These are phyloP conservation scores for Fusarium stilboides DNA, from an alignment of 2,329 filamentous ascomycete genomes.

Conservation along the genomic window DNA sequence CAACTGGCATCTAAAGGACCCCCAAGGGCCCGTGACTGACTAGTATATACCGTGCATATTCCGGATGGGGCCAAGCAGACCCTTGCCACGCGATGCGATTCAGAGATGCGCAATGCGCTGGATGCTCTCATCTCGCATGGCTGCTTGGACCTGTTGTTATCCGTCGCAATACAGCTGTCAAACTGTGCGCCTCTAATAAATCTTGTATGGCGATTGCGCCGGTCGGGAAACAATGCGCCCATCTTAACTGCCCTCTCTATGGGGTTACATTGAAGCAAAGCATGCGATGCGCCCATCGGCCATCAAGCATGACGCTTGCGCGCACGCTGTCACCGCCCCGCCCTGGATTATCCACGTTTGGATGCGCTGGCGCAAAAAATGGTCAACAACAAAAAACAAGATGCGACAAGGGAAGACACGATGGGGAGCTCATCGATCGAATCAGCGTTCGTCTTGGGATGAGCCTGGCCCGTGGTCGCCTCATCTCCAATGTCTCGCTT, in stretches of 20 bases:
- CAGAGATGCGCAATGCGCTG: conserved; percentile 42
- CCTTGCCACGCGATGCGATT: conserved; percentile 47
- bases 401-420: conserved; percentile 45
- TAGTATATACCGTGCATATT: conserved; percentile 41
- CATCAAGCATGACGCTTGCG: conserved; percentile 51
- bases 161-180: neutral
- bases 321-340: conserved; percentile 51
- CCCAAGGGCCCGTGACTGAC: conserved; percentile 37
- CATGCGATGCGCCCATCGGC: conserved; percentile 49
- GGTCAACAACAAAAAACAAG: conserved; percentile 49
- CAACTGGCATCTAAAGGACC: conserved; percentile 31
- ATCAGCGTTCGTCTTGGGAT: conserved; percentile 43
- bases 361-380: conserved; percentile 50
- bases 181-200: neutral
- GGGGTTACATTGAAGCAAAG: conserved; percentile 44
- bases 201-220: conserved; percentile 19
- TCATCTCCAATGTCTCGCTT: conserved; percentile 41
- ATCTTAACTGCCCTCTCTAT: conserved; percentile 18
- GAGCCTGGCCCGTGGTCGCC: conserved; percentile 33
- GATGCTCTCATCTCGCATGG: conserved; percentile 7
- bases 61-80: conserved; percentile 37
- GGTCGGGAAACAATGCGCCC: conserved; percentile 33
- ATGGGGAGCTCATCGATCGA: conserved; percentile 37
- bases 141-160: neutral
- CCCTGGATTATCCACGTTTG: conserved; percentile 46